Percentiles rank a stretch among this genome's conserved stretches.
These are phyloP conservation scores for Harringtonia lauricola DNA, from an alignment of 2,329 filamentous ascomycete species.

Conservation along the genomic window DNA sequence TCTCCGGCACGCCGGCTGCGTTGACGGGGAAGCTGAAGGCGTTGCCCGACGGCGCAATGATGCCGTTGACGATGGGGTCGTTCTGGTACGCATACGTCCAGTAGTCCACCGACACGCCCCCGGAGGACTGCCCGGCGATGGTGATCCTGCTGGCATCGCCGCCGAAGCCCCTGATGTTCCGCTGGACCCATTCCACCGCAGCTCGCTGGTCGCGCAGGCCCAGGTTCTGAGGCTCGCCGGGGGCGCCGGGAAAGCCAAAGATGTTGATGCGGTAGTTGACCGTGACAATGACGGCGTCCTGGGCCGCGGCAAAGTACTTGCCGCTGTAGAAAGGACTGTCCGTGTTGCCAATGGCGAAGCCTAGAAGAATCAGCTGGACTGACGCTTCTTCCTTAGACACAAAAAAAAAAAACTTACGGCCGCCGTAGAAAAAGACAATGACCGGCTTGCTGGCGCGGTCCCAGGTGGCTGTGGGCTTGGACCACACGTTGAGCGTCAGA, in stretches of 20 bases:
- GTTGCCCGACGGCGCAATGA: slow-evolving; percentile 34
- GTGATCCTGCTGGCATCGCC: slow-evolving; percentile 28
- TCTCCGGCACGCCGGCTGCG: slow-evolving; percentile 18
- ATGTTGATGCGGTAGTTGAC: slow-evolving; percentile 34
- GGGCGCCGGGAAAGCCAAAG: slow-evolving; percentile 28
- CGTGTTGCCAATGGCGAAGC: slow-evolving; percentile 18
- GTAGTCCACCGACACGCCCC: slow-evolving; percentile 27
- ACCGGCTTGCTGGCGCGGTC: slow-evolving; percentile 20
- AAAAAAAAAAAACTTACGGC: slow-evolving; percentile 15
- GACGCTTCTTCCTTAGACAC: too few species aligned
- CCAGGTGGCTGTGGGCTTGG: too few species aligned
- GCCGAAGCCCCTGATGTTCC: slow-evolving; percentile 34
- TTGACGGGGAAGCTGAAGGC: slow-evolving; percentile 34
- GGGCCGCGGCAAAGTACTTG: slow-evolving; percentile 26
- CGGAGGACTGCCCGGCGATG: slow-evolving; percentile 33
- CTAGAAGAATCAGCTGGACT: slow-evolving; percentile 4
- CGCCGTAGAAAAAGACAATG: slow-evolving; percentile 26
- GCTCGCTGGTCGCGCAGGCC: slow-evolving; percentile 38
- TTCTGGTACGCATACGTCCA: slow-evolving; percentile 36
- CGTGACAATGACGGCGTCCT: slow-evolving; percentile 34
- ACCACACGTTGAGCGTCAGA: slow-evolving; percentile 27
- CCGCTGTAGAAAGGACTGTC: slow-evolving; percentile 29
- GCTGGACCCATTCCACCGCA: slow-evolving; percentile 36
- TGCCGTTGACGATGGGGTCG: slow-evolving; percentile 35
- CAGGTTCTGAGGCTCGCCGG: slow-evolving; percentile 24